Base-by-base conservation (phyloP, 495 filamentous ascomycete species). In the Oidiodendron maius region DNA sequence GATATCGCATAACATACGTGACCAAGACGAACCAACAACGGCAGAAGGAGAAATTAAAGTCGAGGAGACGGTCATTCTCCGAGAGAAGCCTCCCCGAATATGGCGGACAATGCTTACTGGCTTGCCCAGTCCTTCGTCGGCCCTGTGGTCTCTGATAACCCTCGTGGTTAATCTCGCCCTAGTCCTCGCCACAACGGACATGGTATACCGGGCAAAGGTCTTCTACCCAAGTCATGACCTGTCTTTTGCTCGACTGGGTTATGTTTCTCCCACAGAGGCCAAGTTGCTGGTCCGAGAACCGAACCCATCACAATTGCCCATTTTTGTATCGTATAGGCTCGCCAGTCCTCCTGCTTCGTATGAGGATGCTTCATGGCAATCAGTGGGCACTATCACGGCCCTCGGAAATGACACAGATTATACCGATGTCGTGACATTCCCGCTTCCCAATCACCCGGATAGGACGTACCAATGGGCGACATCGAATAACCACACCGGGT, bases 201-300 rank as follows among this genome's bases (percentile, higher is more conserved):
- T 89, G 34, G 71, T 90, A 9, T 85, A 85, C 53, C 76, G 83
- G 12, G 86, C 82, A 4, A 70, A 75, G 9, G 64, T 82, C 34
- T 71, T 83, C 32, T 72, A 95, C 61, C 78, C 81, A 0, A 81
- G 67, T 18, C 61, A 84, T n/a, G 83, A 94, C 52, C 73, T 93
- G 10, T 81, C 88, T 0, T 94, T 98, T 58, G 83, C 82, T 15
- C 75, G 91, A 12, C 69, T 95, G 24, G 93, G 93, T 12, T 89
- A 91, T 62, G 83, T 96, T 20, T 93, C 90, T 2, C 78, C 86
- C 2, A 81, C 72, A 3, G 85, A 80, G 15, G 93, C 93, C 13
- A 89, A 80, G 46, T 64, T 98, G 30, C 68, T 98, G 30, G 72
- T 96, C 25, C 78, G 93, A 28, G 93, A 96, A 68, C 88, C 91